phyloP scores from a whole-genome alignment of 352 stramenopile species.

The Pythium myriotylum region DNA sequence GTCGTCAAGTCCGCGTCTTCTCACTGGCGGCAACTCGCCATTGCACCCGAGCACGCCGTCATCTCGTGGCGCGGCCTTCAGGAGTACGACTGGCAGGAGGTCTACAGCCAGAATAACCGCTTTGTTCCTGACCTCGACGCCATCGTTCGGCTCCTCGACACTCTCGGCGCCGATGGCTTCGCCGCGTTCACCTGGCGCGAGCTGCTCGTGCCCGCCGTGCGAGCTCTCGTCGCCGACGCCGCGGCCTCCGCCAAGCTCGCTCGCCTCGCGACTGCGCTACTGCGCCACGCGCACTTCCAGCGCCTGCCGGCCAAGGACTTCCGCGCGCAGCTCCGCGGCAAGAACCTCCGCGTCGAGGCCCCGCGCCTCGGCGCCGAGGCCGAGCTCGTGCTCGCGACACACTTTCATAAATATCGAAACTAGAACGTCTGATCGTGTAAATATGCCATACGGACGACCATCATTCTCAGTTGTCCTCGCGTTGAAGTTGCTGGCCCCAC shows the following conservation, averaged over 20 bases:
- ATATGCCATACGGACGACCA: not conserved
- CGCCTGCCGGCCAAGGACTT: conserved; percentile 58
- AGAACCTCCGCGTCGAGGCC: conserved; percentile 45
- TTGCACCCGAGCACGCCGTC: conserved; percentile 27
- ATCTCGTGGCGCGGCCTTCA: conserved; percentile 36
- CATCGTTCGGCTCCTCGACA: conserved; percentile 41
- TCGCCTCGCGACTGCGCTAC: conserved; percentile 31
- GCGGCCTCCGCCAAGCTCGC: not conserved
- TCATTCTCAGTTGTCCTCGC: conserved; percentile 19
- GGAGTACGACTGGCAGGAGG: conserved; percentile 47
- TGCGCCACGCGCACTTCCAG: conserved; percentile 33
- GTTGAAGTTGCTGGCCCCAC: conserved; percentile 19
- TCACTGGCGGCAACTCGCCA: conserved; percentile 22
- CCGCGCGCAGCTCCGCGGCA: conserved; percentile 49
- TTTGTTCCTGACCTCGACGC: conserved; percentile 24
- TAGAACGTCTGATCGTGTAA: not conserved
- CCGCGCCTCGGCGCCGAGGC: conserved; percentile 35
- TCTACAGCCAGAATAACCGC: conserved; percentile 17
- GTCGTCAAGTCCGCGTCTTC: not conserved
- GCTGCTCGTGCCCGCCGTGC: conserved; percentile 42
- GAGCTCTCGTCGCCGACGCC: conserved; percentile 4
- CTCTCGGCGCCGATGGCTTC: conserved; percentile 46
- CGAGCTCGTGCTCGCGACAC: conserved; percentile 45
- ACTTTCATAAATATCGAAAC: conserved; percentile 51
- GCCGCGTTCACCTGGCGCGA: conserved; percentile 55